Evolutionary conservation across 75 land plant species (phyloP).

Genomic region (Gnetum montanum): DNA sequence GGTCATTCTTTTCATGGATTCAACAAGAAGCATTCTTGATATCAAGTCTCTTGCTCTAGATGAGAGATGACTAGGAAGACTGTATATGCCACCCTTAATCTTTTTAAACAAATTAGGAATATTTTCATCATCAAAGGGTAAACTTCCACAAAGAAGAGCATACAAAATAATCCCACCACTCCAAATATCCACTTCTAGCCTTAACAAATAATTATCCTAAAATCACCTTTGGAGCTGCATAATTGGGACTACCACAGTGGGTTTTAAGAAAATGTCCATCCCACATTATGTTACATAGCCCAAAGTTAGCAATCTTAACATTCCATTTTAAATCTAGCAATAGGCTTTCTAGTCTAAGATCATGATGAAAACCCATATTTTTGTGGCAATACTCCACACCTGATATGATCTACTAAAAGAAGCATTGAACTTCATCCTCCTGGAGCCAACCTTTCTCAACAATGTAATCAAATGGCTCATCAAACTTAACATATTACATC

Average conservation of each 20-base stretch:
- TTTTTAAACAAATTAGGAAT: conserved; percentile 47
- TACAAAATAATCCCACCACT: conserved; percentile 43
- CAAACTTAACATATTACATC: conserved; percentile 89
- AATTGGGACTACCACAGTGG: conserved; percentile 40
- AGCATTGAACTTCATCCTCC: conserved; percentile 82
- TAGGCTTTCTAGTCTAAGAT: conserved; percentile 44
- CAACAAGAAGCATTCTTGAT: conserved; percentile 4
- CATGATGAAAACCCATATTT: conserved; percentile 42
- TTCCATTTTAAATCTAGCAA: conserved; percentile 27
- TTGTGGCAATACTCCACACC: conserved; percentile 53
- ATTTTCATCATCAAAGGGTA: conserved; percentile 48
- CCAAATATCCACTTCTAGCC: conserved; percentile 52
- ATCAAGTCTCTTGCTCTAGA: conserved; percentile 36
- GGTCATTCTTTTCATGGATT: conserved; percentile 45
- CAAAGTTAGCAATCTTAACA: conserved; percentile 46
- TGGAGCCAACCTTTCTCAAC: conserved; percentile 81
- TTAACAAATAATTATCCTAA: conserved; percentile 31
- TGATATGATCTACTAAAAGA: conserved; percentile 81
- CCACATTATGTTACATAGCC: conserved; percentile 30
- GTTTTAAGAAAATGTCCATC: conserved; percentile 33
- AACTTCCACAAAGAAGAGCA: conserved; percentile 31
- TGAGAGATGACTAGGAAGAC: conserved; percentile 86
- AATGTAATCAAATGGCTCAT: conserved; percentile 93
- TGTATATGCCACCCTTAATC: conserved; percentile 74
- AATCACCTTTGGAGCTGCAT: conserved; percentile 25